phyloP scores from a whole-genome alignment of 1,284 basidiomycete species.

The Wolfiporia cocos region DNA sequence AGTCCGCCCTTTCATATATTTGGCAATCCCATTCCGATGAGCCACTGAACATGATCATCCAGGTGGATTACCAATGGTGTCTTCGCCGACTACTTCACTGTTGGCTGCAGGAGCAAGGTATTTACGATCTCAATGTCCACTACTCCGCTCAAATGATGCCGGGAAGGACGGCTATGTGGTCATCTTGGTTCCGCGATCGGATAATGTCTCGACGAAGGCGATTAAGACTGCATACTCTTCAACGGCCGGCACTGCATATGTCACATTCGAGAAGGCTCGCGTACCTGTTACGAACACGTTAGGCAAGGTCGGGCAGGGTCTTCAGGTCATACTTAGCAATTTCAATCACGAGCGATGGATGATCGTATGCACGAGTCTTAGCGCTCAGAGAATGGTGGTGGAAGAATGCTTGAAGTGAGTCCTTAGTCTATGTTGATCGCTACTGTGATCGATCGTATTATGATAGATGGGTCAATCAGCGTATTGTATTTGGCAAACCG shows the following conservation, averaged over 20 bases:
- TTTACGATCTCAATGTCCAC: slow-evolving; percentile 2
- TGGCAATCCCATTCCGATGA: too few relatives aligned
- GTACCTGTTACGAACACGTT: slow-evolving; percentile 86
- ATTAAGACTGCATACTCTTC: slow-evolving; percentile 90
- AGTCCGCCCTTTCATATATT: too few relatives aligned
- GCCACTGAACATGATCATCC: too few relatives aligned
- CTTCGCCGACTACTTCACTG: slow-evolving; percentile 78
- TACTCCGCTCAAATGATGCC: not conserved
- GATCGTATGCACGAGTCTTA: slow-evolving; percentile 67
- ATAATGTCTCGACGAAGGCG: slow-evolving; percentile 83
- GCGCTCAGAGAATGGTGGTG: slow-evolving; percentile 65
- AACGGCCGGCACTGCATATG: slow-evolving; percentile 85
- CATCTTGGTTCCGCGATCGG: slow-evolving; percentile 76
- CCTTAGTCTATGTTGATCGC: not conserved
- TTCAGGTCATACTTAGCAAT: slow-evolving; percentile 83
- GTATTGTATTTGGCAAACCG: slow-evolving; percentile 87
- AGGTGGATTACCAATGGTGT: slow-evolving; percentile 94
- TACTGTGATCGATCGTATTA: too few relatives aligned
- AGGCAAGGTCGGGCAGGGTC: slow-evolving; percentile 80
- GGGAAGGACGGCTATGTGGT: slow-evolving; percentile 78
- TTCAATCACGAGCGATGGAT: slow-evolving; percentile 89
- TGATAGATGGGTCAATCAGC: slow-evolving; percentile 74
- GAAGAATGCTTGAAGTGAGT: slow-evolving; percentile 76
- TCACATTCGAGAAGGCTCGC: slow-evolving; percentile 88
- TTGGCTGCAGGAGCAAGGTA: slow-evolving; percentile 65